These are phyloP conservation scores for Sisymbrium altissimum DNA, from an alignment of 345 rosid species.

Conservation along the genomic window DNA sequence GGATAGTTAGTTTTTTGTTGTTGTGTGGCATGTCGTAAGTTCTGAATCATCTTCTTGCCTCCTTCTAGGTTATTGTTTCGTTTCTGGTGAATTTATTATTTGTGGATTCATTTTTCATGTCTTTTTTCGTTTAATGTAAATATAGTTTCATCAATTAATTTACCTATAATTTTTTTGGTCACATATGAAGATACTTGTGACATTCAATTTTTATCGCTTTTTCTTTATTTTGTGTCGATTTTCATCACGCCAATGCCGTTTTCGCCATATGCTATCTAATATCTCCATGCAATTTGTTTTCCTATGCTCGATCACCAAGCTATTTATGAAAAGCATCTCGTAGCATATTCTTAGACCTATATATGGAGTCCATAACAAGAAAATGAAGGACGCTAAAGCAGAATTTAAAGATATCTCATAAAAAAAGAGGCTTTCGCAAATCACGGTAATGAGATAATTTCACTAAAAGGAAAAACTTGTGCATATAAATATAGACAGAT, in stretches of 20 bases:
- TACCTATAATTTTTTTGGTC: neutral
- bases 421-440: conserved; percentile 20
- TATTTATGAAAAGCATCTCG: conserved; percentile 1
- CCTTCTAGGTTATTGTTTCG: neutral
- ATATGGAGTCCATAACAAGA: conserved; percentile 8
- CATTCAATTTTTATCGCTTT: neutral
- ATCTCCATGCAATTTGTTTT: neutral
- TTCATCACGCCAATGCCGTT: neutral
- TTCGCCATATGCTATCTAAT: neutral
- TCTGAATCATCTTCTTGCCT: conserved; percentile 3
- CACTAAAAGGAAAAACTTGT: conserved; percentile 6
- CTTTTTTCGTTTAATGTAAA: neutral
- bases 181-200: neutral
- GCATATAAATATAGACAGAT: neutral
- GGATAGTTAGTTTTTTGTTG: neutral
- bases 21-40: neutral
- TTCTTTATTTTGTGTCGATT: neutral
- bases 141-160: too few relatives aligned
- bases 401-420: conserved; percentile 1
- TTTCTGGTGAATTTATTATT: neutral
- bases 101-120: neutral
- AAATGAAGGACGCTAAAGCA: conserved; percentile 1
- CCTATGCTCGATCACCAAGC: conserved; percentile 4
- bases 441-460: conserved; percentile 17
- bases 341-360: conserved; percentile 6